Percentiles rank a stretch among this genome's conserved stretches.
Conservation (phyloP, 2,329 filamentous ascomycete species). For the Ophiocordyceps australis region DNA sequence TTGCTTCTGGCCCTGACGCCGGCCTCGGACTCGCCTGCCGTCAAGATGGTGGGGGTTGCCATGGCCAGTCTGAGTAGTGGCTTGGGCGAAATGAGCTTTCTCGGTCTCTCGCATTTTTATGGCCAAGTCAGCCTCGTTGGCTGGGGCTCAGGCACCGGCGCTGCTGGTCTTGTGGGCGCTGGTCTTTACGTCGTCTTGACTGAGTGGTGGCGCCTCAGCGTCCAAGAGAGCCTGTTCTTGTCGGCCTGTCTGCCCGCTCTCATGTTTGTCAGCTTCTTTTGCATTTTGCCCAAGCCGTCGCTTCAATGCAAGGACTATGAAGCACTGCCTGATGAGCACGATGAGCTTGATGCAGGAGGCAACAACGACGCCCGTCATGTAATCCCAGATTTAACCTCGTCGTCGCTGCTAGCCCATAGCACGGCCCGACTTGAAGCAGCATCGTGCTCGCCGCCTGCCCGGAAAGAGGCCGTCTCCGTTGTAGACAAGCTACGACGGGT, state of each 20-base stretch:
- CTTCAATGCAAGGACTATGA: too few relatives aligned
- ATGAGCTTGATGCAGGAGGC: background rate
- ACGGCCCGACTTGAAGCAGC: conserved; percentile 7
- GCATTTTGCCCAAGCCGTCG: conserved; percentile 52
- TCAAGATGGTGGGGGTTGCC: conserved; percentile 69
- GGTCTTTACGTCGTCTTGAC: conserved; percentile 78
- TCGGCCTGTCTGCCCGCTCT: conserved; percentile 64
- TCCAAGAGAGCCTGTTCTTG: conserved; percentile 55
- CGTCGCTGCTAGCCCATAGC: background rate
- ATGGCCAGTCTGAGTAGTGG: conserved; percentile 75
- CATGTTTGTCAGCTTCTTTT: conserved; percentile 78
- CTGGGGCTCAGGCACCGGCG: conserved; percentile 87
- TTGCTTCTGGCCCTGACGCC: conserved; percentile 72
- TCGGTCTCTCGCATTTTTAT: conserved; percentile 86
- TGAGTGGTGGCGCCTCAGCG: conserved; percentile 57
- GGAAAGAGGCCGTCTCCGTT: conserved; percentile 16
- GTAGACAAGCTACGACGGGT: conserved; percentile 44
- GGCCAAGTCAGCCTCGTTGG: conserved; percentile 71
- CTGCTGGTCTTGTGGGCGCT: conserved; percentile 71
- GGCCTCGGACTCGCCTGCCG: conserved; percentile 40
- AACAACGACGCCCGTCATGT: too few relatives aligned
- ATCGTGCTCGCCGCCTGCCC: conserved; percentile 15
- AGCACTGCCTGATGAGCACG: conserved; percentile 9
- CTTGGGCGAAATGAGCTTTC: conserved; percentile 75
- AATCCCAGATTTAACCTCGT: too few relatives aligned